Evolutionary conservation across 805 yeast species (phyloP), one percentile per base, ranked within the genome.

Genomic region (Candida vartiovaarae): DNA sequence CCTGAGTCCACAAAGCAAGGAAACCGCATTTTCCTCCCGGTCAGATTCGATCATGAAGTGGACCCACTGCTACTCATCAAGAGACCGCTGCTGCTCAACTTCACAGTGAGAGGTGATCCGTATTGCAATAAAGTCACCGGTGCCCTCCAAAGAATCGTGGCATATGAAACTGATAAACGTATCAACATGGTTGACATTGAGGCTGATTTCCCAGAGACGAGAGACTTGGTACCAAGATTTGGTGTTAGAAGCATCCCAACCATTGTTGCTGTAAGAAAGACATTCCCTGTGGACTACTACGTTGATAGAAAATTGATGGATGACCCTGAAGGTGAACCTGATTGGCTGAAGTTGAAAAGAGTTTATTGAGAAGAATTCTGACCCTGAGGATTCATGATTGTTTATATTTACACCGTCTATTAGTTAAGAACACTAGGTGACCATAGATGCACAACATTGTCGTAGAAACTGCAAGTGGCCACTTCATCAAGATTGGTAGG

Each of bases 401-500:
- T 8, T 30, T 30, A 30, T 28, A 28, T 28, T 7, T 28, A 28
- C 30, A 28, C 9, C 30, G 30, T 28, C 30, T 28, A 28, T 7
- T 7, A 9, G 30, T 28, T 28, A 6, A 6, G 9, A 28, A 25
- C 7, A 26, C 26, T 7, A 3, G 57, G 52, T 6, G 57, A 44
- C 98, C 98, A 91, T 29, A 73, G 60, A 50, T 90, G 96, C 2
- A 91, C 73, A 20, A 84, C 77, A 43, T 76, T 76, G 61, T 91
- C 99, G 65, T 91, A 91, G 61, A 91, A 91, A 43, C 96, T 88
- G 61, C 97, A 91, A 1, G 96, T 89, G 3, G 78, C 83, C 6
- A 84, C 75, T 4, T 60, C 52, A 2, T 62, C 61, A 15, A 15
- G 20, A 8, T 71, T 77, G 4, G 69, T 68, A 2, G 57, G 56